phyloP scores from a whole-genome alignment of 306 rosid genomes.

The Adenanthera pavonina region DNA sequence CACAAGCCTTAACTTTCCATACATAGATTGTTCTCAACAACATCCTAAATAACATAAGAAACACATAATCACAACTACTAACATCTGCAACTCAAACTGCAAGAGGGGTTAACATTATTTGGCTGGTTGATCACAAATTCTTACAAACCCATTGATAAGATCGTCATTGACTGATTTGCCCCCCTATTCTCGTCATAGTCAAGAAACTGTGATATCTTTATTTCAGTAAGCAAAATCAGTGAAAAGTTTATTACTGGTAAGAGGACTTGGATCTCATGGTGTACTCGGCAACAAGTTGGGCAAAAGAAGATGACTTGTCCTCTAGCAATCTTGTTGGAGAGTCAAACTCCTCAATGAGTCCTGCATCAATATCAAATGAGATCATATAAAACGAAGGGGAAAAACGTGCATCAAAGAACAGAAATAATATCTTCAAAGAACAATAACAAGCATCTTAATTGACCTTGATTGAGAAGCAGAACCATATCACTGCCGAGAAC shows the following conservation, averaged over 20 bases:
- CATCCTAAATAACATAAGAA: neutral
- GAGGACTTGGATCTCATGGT: constrained; percentile 53
- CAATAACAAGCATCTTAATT: constrained; percentile 1
- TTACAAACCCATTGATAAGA: neutral
- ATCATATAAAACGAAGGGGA: neutral
- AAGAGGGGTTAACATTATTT: neutral
- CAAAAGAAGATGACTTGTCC: constrained; percentile 62
- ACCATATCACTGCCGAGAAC: constrained; percentile 83
- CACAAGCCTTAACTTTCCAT: too few relatives aligned
- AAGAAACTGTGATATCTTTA: neutral
- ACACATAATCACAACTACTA: neutral
- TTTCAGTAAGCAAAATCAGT: neutral
- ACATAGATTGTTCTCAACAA: neutral
- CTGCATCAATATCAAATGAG: constrained; percentile 40
- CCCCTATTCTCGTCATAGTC: neutral
- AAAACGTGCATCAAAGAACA: neutral
- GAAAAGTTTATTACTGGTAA: neutral
- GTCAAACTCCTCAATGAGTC: constrained; percentile 69
- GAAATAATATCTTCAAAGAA: neutral
- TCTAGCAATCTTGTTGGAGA: constrained; percentile 66
- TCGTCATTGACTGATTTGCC: neutral
- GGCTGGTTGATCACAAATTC: neutral
- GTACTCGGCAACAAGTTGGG: constrained; percentile 76
- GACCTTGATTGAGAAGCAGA: constrained; percentile 79
- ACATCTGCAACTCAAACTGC: neutral